A percentile compares a stretch with the other conserved stretches of the same genome.
These are phyloP conservation scores for Plasmodium gaboni DNA, from an alignment of 169 alveolate genomes.

Conservation along the genomic window DNA sequence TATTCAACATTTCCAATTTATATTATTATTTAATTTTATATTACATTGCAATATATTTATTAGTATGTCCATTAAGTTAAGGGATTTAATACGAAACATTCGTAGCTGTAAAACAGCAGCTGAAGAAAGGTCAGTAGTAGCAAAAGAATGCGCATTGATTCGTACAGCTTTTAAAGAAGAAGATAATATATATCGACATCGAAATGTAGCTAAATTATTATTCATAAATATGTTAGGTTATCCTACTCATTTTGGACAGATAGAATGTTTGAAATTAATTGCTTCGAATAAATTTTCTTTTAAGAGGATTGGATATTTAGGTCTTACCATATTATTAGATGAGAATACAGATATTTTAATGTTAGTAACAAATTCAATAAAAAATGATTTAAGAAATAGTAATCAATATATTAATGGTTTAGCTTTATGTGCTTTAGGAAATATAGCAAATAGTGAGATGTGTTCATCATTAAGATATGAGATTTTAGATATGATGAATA, in stretches of 20 bases:
- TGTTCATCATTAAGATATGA: conserved; percentile 93
- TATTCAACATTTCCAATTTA: neutral
- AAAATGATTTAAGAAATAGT: conserved; percentile 95
- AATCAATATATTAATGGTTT: conserved; percentile 96
- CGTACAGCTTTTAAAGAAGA: conserved; percentile 96
- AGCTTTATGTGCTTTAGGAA: conserved; percentile 98
- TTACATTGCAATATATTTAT: neutral
- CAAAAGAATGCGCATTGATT: conserved; percentile 98
- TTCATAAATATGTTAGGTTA: conserved; percentile 97
- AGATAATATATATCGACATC: conserved; percentile 91
- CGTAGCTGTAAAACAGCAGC: conserved; percentile 99
- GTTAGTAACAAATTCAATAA: conserved; percentile 98
- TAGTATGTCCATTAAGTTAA: conserved; percentile 91
- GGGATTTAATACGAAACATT: conserved; percentile 97
- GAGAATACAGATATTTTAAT: conserved; percentile 98
- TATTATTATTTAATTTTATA: neutral
- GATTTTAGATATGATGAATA: conserved; percentile 93
- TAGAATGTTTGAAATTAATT: conserved; percentile 97
- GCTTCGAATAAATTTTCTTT: conserved; percentile 96
- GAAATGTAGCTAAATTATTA: conserved; percentile 98
- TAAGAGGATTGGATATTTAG: conserved; percentile 98
- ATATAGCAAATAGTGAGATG: conserved; percentile 98
- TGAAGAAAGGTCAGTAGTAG: conserved; percentile 98
- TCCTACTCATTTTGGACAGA: conserved; percentile 97
- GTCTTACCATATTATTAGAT: conserved; percentile 96